Evolutionary conservation across 192 early-diverging fungal species (phyloP), one percentile per base, ranked within the genome.

Genomic region (Coemansia reversa): DNA sequence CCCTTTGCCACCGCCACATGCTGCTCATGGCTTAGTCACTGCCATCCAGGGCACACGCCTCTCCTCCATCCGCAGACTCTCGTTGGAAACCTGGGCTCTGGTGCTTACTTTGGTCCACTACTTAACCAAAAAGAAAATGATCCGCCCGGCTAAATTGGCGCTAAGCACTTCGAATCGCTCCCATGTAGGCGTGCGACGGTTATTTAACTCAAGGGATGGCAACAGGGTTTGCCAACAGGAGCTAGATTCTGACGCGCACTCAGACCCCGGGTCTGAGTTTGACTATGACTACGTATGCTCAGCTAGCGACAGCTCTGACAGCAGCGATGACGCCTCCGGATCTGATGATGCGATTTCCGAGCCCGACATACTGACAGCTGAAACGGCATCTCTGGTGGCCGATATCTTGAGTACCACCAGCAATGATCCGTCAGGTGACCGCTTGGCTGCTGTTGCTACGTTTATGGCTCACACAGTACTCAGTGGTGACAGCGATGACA

Each of bases 401-500:
- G 74, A 76, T 33, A 66, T 76, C 2, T 51, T 75, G 50, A 22
- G 53, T 39, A 42, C 48, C 22, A 53, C 74, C 6, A 48, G 63
- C 24, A 66, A 70, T 29, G 58, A 48, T 5, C 30, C 66, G 51
- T 54, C 62, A 30, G 52, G 66, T 12, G 71, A 66, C 30, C 70
- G 62, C 27, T 67, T 79, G 22, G 69, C 67, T 5, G 73, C 72
- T 0, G 58, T 66, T 0, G 69, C 63, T 27, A 53, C 76, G 0
- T 66, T 82, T 55, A 74, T 76, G 53, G 75, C 72, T 0, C 75
- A 75, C 60, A 65, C 69, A 47, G 47, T 77, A 20, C 60, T 66
- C 18, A 69, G 52, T 42, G 20, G 52, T 11, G 50, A 22, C 27
- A 55, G 49, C 30, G 39, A 22, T 0, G 12, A 1, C 4, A 50